These are phyloP conservation scores for Agrocybe chaxingu DNA, from an alignment of 768 basidiomycete genomes.

Conservation along the genomic window DNA sequence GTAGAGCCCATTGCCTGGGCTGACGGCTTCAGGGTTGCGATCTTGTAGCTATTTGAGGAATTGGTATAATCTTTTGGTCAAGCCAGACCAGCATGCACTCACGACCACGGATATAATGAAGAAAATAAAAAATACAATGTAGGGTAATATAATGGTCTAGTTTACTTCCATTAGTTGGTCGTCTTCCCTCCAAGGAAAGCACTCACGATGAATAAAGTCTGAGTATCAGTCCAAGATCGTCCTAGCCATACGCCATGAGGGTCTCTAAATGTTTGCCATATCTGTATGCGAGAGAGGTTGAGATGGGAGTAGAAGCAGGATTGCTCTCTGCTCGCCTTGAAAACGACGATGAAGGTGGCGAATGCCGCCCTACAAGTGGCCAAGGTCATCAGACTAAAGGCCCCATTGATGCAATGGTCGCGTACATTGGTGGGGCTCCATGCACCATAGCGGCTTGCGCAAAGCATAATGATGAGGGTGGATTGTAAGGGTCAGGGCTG, in stretches of 20 bases:
- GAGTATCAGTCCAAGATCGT: conserved; percentile 9
- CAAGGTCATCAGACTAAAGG: not conserved
- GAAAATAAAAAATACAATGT: conserved; percentile 40
- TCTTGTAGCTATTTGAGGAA: conserved; percentile 12
- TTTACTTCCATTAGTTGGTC: not conserved
- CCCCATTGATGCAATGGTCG: not conserved
- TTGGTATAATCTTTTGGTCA: not conserved
- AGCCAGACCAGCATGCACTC: conserved; percentile 13
- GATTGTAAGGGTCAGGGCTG: conserved; percentile 13
- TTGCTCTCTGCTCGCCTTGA: conserved; percentile 17
- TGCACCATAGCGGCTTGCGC: conserved; percentile 52
- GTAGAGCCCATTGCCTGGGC: conserved; percentile 44
- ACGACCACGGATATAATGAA: conserved; percentile 35
- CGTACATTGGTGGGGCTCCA: conserved; percentile 53
- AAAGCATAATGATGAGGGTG: conserved; percentile 35
- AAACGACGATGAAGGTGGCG: conserved; percentile 21
- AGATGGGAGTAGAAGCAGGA: not conserved
- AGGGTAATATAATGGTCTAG: conserved; percentile 27
- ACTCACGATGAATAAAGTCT: conserved; percentile 11
- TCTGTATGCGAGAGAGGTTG: conserved; percentile 9
- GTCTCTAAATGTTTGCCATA: conserved; percentile 21
- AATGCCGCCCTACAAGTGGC: conserved; percentile 18
- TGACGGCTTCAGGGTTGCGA: conserved; percentile 20
- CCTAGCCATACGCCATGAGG: conserved; percentile 9
- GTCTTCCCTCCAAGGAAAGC: not conserved